Conservation (phyloP, 2,329 filamentous ascomycete species). For the Arthrobotrys megalospora region DNA sequence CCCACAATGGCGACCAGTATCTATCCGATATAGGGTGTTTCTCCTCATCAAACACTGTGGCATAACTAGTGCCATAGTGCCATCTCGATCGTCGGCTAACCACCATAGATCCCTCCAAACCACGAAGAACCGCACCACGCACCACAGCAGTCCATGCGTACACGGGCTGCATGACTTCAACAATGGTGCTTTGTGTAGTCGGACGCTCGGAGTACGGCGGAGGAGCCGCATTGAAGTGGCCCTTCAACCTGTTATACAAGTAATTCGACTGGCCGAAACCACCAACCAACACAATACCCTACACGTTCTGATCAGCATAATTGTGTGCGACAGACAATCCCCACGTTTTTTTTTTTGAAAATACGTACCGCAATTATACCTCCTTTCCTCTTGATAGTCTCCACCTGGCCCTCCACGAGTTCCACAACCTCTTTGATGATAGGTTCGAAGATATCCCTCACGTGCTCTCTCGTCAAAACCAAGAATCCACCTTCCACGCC, state of each 20-base stretch:
- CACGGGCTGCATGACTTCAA: constrained; percentile 85
- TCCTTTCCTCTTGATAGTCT: constrained; percentile 74
- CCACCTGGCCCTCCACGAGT: constrained; percentile 78
- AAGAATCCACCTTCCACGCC: constrained; percentile 83
- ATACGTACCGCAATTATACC: constrained; percentile 70
- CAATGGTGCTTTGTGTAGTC: constrained; percentile 75
- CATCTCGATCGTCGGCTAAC: constrained; percentile 80
- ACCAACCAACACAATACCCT: constrained; percentile 84
- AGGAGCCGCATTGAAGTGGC: constrained; percentile 75
- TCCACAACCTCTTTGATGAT: constrained; percentile 80
- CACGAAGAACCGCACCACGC: constrained; percentile 80
- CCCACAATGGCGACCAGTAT: constrained; percentile 85
- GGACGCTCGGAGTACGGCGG: constrained; percentile 78
- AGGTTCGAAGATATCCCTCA: constrained; percentile 78
- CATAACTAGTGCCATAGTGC: constrained; percentile 82
- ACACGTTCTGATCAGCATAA: constrained; percentile 64
- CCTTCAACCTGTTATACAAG: constrained; percentile 79
- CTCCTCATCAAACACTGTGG: constrained; percentile 82
- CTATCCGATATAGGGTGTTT: constrained; percentile 81
- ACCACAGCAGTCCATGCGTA: constrained; percentile 88
- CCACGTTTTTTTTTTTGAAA: not conserved
- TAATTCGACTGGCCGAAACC: constrained; percentile 86
- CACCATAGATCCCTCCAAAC: constrained; percentile 83
- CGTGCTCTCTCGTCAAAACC: constrained; percentile 75
- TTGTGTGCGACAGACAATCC: constrained; percentile 23